Evolutionary conservation across 2,329 filamentous ascomycete genomes (phyloP).

Genomic region (Exserohilum rostratum): DNA sequence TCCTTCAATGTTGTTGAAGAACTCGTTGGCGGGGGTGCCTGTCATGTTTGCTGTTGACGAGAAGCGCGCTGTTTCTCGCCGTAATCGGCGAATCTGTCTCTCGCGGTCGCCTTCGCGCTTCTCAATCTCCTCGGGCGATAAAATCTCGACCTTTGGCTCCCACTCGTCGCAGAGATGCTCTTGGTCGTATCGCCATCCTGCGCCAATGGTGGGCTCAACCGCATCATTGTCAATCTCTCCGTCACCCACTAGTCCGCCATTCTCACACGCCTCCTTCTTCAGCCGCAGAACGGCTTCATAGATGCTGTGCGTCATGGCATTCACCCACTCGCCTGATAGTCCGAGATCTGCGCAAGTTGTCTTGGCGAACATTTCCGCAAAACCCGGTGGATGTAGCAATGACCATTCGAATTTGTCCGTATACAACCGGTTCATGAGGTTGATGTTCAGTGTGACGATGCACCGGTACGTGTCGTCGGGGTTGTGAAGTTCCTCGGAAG

Average conservation of each 20-base stretch:
- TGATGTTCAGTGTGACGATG: slow-evolving; percentile 88
- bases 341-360: slow-evolving; percentile 92
- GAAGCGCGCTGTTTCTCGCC: slow-evolving; percentile 90
- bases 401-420: slow-evolving; percentile 99
- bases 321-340: slow-evolving; percentile 88
- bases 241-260: slow-evolving; percentile 77
- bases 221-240: slow-evolving; percentile 88
- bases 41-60: slow-evolving; percentile 83
- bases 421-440: slow-evolving; percentile 87
- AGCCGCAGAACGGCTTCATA: slow-evolving; percentile 91
- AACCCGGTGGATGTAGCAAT: slow-evolving; percentile 85
- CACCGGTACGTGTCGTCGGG: slow-evolving; percentile 95
- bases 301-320: slow-evolving; percentile 92
- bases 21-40: slow-evolving; percentile 68
- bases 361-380: slow-evolving; percentile 89
- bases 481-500: slow-evolving; percentile 77
- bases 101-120: slow-evolving; percentile 95
- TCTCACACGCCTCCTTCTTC: slow-evolving; percentile 96
- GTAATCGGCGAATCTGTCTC: slow-evolving; percentile 81
- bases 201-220: slow-evolving; percentile 73
- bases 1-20: slow-evolving; percentile 62
- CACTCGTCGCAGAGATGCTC: slow-evolving; percentile 73
- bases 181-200: slow-evolving; percentile 94
- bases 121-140: slow-evolving; percentile 97
- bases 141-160: slow-evolving; percentile 59